A percentile compares a stretch with the other conserved stretches of the same genome.
These are phyloP conservation scores for Alternaria incomplexa DNA, from an alignment of 2,329 filamentous ascomycete species.

Conservation along the genomic window DNA sequence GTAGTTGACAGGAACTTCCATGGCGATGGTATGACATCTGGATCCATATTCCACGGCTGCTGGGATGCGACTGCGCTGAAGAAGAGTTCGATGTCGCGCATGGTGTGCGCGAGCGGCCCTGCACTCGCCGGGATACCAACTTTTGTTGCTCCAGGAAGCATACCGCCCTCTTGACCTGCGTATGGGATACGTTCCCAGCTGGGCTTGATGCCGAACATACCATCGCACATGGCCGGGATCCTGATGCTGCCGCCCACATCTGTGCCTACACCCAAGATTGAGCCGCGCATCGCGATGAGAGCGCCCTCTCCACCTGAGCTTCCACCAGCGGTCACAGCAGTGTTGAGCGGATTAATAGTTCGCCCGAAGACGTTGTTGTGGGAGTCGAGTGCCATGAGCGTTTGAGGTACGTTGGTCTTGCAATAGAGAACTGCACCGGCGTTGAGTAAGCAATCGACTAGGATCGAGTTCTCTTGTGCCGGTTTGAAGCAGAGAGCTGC, in stretches of 20 bases:
- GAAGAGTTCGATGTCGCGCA: slow-evolving; percentile 61
- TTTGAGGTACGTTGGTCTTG: slow-evolving; percentile 64
- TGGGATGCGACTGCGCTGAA: slow-evolving; percentile 61
- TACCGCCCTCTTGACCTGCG: slow-evolving; percentile 58
- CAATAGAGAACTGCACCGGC: slow-evolving; percentile 58
- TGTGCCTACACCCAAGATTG: slow-evolving; percentile 59
- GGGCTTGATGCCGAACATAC: slow-evolving; percentile 56
- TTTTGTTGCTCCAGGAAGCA: slow-evolving; percentile 56
- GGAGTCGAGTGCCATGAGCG: slow-evolving; percentile 59
- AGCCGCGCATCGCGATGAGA: slow-evolving; percentile 57
- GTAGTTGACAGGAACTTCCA: slow-evolving; percentile 42
- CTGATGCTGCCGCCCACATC: slow-evolving; percentile 62
- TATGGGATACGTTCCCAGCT: slow-evolving; percentile 58
- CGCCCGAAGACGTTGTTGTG: slow-evolving; percentile 59
- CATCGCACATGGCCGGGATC: slow-evolving; percentile 59
- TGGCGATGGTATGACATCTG: slow-evolving; percentile 49
- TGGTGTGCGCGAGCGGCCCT: slow-evolving; percentile 54
- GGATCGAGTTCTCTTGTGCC: slow-evolving; percentile 43
- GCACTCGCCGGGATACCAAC: slow-evolving; percentile 52
- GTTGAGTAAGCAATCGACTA: slow-evolving; percentile 53
- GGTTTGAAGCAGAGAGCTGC: slow-evolving; percentile 53
- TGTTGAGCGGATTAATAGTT: slow-evolving; percentile 57
- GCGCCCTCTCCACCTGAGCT: slow-evolving; percentile 62
- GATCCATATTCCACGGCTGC: slow-evolving; percentile 59
- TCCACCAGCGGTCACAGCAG: slow-evolving; percentile 57